These are phyloP conservation scores for Leptodermis oblonga DNA, from an alignment of 257 asterid genomes.

Conservation along the genomic window DNA sequence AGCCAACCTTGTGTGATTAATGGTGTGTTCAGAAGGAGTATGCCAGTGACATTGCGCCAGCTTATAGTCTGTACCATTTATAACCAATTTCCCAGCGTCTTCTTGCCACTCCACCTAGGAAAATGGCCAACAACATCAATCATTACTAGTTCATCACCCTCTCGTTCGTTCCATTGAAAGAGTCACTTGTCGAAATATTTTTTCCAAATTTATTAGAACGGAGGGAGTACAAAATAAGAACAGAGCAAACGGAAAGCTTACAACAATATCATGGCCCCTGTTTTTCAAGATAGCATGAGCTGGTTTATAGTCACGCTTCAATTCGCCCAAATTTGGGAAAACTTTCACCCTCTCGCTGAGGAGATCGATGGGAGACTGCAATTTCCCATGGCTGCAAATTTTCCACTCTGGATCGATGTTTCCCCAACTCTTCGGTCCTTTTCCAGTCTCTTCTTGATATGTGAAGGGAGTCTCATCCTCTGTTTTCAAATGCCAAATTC, in stretches of 20 bases:
- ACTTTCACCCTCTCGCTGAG: conserved; percentile 20
- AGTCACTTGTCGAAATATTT: neutral
- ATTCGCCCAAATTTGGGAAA: conserved; percentile 17
- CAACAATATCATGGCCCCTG: conserved; percentile 67
- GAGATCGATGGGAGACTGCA: conserved; percentile 72
- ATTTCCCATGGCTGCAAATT: conserved; percentile 39
- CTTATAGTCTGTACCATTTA: conserved; percentile 40
- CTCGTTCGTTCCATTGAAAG: no score
- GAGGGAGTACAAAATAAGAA: neutral
- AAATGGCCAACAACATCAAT: neutral
- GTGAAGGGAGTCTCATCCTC: conserved; percentile 42
- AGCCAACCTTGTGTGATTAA: conserved; percentile 47
- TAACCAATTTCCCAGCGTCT: conserved; percentile 48
- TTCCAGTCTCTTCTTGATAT: conserved; percentile 17
- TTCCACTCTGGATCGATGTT: conserved; percentile 38
- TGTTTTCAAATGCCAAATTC: no score
- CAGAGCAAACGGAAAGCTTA: conserved; percentile 11
- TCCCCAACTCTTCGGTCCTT: conserved; percentile 67
- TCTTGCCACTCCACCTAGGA: conserved; percentile 58
- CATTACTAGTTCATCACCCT: no score
- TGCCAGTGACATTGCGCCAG: conserved; percentile 73
- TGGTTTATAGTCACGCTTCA: conserved; percentile 38
- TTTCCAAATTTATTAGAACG: neutral
- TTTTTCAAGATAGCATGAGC: conserved; percentile 48
- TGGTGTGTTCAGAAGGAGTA: conserved; percentile 72